A percentile compares a stretch with the other conserved stretches of the same genome.
These are phyloP conservation scores for Fusarium acutatum DNA, from an alignment of 2,329 filamentous ascomycete species.

Conservation along the genomic window DNA sequence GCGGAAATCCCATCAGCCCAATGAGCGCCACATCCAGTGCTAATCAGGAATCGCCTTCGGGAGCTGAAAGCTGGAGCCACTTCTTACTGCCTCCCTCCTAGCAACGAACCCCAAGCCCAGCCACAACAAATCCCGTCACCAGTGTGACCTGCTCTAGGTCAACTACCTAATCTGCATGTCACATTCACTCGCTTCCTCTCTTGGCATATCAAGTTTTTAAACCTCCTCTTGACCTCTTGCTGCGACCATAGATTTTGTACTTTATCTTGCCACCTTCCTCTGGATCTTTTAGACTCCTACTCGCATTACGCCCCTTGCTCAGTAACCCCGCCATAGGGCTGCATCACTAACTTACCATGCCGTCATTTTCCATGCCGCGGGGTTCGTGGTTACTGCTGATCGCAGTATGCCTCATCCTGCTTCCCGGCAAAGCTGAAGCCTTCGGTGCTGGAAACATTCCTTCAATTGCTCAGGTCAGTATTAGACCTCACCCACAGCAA, in stretches of 20 bases:
- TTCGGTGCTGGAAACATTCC: slow-evolving; percentile 78
- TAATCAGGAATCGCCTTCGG: not conserved
- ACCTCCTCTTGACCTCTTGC: not conserved
- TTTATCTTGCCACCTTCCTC: not conserved
- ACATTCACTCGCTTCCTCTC: slow-evolving; percentile 6
- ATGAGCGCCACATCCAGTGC: not conserved
- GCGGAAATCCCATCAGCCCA: slow-evolving; percentile 17
- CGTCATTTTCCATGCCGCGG: slow-evolving; percentile 57
- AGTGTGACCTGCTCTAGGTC: slow-evolving; percentile 32
- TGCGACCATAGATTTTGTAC: not conserved
- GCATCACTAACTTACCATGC: slow-evolving; percentile 51
- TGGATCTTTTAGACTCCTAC: not conserved
- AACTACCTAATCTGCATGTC: slow-evolving; percentile 10
- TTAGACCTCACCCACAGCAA: not conserved
- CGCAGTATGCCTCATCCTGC: slow-evolving; percentile 58
- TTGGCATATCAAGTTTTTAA: slow-evolving; percentile 22
- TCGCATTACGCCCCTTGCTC: slow-evolving; percentile 3
- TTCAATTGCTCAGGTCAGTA: slow-evolving; percentile 61
- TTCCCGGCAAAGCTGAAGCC: slow-evolving; percentile 65
- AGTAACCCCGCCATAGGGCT: slow-evolving; percentile 38
- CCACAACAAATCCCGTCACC: slow-evolving; percentile 41
- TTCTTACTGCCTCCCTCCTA: not conserved
- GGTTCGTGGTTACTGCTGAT: slow-evolving; percentile 62
- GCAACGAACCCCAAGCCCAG: slow-evolving; percentile 18
- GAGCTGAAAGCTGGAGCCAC: slow-evolving; percentile 9